Base-by-base conservation (phyloP, 2,329 filamentous ascomycete genomes). In the Xylaria sp. region DNA sequence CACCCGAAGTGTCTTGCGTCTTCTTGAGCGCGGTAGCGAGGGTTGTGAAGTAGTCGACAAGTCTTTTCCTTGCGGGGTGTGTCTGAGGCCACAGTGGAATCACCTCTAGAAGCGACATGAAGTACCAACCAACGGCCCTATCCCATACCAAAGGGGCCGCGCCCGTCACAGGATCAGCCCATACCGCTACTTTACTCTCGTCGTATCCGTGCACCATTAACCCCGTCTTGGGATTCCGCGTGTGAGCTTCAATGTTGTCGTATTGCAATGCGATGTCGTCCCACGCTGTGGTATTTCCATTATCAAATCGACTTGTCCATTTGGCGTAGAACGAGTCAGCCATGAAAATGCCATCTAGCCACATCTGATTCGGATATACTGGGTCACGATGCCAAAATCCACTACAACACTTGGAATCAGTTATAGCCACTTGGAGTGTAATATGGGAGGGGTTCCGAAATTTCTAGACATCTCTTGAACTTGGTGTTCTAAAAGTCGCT, bases 311-410 rank as follows among this genome's bases (percentile, higher is more conserved):
- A 7, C 72, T 70, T 4, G 80, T 81, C 74, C 80, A 84, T 40
- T 74, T 74, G 2, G 82, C 81, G 56, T 83, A 84, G 73, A 83
- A 84, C 1, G 77, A 76, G 49, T 82, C 81, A 1, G 82, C 81
- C 84, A 86, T 86, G 76, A 80, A 86, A 26, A 85, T 84, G 1
- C 87, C 87, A 70, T 87, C 85, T 0, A 88, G 80, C 86, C 86
- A 88, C 86, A 87, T 87, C 73, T 88, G 76, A 49, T 78, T 63
- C 1, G 76, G 73, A n/a, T 77, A 77, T 9, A 63, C 79, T 77
- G 38, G 83, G 77, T 80, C 75, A 0, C 83, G 79, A 71, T 88
- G 86, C 85, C 85, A 88, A 79, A 88, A 86, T 0, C 86, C 86
- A 33, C 33, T 33, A 3, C 7, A 33, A 10, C 33, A 33, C 9